Evolutionary conservation across 2,329 filamentous ascomycete genomes (phyloP).

Genomic region (Cytospora piceicola): DNA sequence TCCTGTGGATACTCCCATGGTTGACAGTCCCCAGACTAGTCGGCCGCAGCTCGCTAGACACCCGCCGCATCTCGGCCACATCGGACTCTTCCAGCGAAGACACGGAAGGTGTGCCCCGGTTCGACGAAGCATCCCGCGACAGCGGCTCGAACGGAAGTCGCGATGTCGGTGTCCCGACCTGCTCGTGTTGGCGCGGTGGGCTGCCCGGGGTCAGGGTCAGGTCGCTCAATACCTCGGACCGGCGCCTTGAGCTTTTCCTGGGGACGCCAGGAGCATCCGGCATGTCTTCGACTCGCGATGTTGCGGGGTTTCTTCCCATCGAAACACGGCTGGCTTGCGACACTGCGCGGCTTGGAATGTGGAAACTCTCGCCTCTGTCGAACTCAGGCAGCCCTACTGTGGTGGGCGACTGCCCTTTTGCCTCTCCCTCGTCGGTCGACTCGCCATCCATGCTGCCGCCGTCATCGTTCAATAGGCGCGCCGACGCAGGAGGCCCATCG

Average conservation of each 20-base stretch:
- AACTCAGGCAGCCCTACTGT: conserved; percentile 64
- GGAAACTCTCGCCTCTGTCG: conserved; percentile 62
- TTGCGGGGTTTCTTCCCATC: conserved; percentile 36
- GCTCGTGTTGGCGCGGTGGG: conserved; percentile 34
- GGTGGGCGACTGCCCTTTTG: conserved; percentile 49
- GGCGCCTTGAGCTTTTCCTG: conserved; percentile 72
- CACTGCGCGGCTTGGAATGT: conserved; percentile 64
- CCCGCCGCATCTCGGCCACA: conserved; percentile 39
- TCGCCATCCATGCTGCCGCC: conserved; percentile 50
- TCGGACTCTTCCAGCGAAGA: conserved; percentile 55
- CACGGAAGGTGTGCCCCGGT: conserved; percentile 53
- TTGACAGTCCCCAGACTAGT: conserved; percentile 61
- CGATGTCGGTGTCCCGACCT: conserved; percentile 42
- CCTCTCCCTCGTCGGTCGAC: conserved; percentile 49
- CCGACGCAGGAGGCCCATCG: conserved; percentile 39
- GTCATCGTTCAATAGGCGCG: conserved; percentile 49
- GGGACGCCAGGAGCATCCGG: conserved; percentile 62
- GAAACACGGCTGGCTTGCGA: conserved; percentile 57
- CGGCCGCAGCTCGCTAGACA: conserved; percentile 49
- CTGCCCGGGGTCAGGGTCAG: conserved; percentile 35
- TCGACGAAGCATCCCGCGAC: conserved; percentile 51
- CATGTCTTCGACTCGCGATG: conserved; percentile 33
- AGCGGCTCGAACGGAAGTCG: conserved; percentile 57
- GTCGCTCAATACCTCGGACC: conserved; percentile 48
- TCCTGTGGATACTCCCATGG: conserved; percentile 59